A percentile compares a stretch with the other conserved stretches of the same genome.
phyloP scores from a whole-genome alignment of 2,329 filamentous ascomycete genomes.

The Diaporthe citriasiana region DNA sequence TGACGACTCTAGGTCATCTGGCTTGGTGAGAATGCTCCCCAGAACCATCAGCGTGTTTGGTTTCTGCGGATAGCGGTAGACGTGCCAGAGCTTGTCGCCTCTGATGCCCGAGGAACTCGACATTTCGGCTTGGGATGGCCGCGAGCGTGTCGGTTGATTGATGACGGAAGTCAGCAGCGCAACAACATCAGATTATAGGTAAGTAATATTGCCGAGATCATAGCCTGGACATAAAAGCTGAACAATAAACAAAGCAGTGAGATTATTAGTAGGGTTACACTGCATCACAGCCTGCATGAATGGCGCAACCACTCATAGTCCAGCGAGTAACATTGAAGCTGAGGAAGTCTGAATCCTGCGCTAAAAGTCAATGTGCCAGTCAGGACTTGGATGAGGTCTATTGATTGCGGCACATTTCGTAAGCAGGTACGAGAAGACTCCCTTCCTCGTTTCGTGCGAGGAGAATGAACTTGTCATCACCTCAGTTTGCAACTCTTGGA shows the following conservation, averaged over 20 bases:
- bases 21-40: slow-evolving; percentile 3
- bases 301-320: not conserved
- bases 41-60: slow-evolving; percentile 15
- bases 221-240: not conserved
- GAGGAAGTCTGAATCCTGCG: not conserved
- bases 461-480: not conserved
- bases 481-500: too few relatives aligned
- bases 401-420: not conserved
- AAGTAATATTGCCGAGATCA: not conserved
- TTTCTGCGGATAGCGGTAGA: slow-evolving; percentile 19
- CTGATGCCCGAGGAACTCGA: not conserved
- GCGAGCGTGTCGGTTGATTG: not conserved
- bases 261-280: not conserved
- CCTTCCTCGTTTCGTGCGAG: not conserved
- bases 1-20: slow-evolving; percentile 2
- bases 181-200: not conserved
- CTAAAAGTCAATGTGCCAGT: not conserved
- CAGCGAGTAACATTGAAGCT: not conserved
- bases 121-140: not conserved
- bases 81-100: slow-evolving; percentile 19
- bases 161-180: too few relatives aligned
- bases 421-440: too few relatives aligned
- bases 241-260: not conserved
- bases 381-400: not conserved
- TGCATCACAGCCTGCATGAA: not conserved